These are phyloP conservation scores for Phytophthora citricola DNA, from an alignment of 352 stramenopile genomes.

Conservation along the genomic window DNA sequence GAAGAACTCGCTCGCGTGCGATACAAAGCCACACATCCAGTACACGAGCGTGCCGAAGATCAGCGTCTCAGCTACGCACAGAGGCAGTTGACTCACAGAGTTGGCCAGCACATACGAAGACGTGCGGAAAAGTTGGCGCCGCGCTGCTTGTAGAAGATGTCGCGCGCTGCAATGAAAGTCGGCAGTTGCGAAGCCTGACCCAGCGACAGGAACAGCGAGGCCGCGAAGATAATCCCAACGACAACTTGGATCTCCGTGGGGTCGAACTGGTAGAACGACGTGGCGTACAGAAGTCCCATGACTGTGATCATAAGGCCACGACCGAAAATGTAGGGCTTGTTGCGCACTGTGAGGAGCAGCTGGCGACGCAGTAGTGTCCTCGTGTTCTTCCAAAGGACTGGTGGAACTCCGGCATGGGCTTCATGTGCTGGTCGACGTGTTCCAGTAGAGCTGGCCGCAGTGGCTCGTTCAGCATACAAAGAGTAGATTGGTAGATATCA, in stretches of 20 bases:
- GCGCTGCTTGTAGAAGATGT: slow-evolving; percentile 58
- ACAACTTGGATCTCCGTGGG: slow-evolving; percentile 39
- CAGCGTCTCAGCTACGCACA: slow-evolving; percentile 64
- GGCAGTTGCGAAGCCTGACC: slow-evolving; percentile 78
- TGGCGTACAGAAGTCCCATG: slow-evolving; percentile 47
- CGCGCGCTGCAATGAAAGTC: slow-evolving; percentile 54
- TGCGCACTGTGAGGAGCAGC: slow-evolving; percentile 55
- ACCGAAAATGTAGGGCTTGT: slow-evolving; percentile 47
- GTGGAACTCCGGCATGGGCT: slow-evolving; percentile 49
- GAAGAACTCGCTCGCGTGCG: slow-evolving; percentile 38
- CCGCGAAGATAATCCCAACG: slow-evolving; percentile 69
- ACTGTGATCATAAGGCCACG: slow-evolving; percentile 46
- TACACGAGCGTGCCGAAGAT: slow-evolving; percentile 88
- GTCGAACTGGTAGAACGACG: slow-evolving; percentile 48
- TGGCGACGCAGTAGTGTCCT: slow-evolving; percentile 47
- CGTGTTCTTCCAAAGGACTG: slow-evolving; percentile 38
- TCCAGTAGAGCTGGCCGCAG: slow-evolving; percentile 22
- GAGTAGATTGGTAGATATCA: slow-evolving; percentile 31
- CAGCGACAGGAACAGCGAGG: slow-evolving; percentile 77
- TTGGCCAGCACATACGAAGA: slow-evolving; percentile 69
- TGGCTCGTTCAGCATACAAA: slow-evolving; percentile 69
- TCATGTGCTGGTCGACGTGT: slow-evolving; percentile 79
- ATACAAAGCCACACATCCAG: slow-evolving; percentile 84
- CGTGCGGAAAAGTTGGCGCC: slow-evolving; percentile 59
- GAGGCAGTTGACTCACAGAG: slow-evolving; percentile 43